Evolutionary conservation across 2,329 filamentous ascomycete genomes (phyloP).

Genomic region (Monilinia polystroma): DNA sequence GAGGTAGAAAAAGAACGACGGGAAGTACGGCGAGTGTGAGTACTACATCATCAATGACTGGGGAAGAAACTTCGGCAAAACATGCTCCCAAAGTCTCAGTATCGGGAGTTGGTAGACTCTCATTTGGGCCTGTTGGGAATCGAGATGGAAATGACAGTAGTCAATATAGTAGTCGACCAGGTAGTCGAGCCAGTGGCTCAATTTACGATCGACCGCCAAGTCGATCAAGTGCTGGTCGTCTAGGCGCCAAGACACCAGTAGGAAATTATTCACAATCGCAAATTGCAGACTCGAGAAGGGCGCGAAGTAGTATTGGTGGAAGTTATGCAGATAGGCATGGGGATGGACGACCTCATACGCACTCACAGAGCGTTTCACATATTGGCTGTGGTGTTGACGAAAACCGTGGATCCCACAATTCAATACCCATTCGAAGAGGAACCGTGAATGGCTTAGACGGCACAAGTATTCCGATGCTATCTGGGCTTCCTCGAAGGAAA

Average conservation of each 20-base stretch:
- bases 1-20: constrained; percentile 66
- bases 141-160: constrained; percentile 39
- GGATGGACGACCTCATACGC: constrained; percentile 33
- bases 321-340: constrained; percentile 35
- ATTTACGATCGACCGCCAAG: constrained; percentile 35
- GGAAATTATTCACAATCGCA: constrained; percentile 40
- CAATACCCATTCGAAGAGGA: constrained; percentile 44
- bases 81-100: constrained; percentile 60
- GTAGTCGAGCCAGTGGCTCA: constrained; percentile 37
- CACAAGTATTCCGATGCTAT: constrained; percentile 48
- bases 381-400: constrained; percentile 37
- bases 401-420: constrained; percentile 36
- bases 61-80: constrained; percentile 42
- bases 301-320: constrained; percentile 39
- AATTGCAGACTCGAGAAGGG: constrained; percentile 37
- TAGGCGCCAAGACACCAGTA: constrained; percentile 39
- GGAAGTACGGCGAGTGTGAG: constrained; percentile 45
- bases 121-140: constrained; percentile 61
- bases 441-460: constrained; percentile 46
- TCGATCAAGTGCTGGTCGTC: constrained; percentile 37
- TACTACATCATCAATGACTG: constrained; percentile 31
- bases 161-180: constrained; percentile 32
- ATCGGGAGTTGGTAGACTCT: constrained; percentile 61
- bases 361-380: constrained; percentile 41
- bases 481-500: constrained; percentile 49